phyloP scores from a whole-genome alignment of 495 filamentous ascomycete species.

The Bryoglossum gracile region DNA sequence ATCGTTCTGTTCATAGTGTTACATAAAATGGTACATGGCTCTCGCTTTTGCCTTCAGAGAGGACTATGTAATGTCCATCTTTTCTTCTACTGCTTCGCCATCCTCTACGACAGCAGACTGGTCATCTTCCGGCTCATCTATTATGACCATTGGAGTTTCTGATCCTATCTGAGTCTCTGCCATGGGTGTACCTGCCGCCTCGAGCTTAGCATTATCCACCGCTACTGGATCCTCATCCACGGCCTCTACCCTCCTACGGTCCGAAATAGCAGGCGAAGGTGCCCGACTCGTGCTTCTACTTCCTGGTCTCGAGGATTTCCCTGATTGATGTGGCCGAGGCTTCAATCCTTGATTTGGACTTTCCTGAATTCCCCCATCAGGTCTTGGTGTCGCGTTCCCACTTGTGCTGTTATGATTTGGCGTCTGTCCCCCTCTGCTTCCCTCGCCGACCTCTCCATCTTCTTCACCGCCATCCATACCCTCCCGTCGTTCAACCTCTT shows the following conservation, averaged over 20 bases:
- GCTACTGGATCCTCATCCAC: conserved; percentile 45
- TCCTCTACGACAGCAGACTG: conserved; percentile 1
- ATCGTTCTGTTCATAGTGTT: conserved; percentile 23
- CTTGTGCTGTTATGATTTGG: conserved; percentile 40
- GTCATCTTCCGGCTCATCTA: conserved; percentile 39
- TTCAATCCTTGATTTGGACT: conserved; percentile 21
- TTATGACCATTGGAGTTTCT: conserved; percentile 38
- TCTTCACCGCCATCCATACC: conserved; percentile 80
- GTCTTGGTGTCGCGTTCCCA: conserved; percentile 59
- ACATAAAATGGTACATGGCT: conserved; percentile 16
- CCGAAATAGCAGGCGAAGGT: conserved; percentile 24
- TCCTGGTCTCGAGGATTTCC: conserved; percentile 19
- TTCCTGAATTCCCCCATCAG: conserved; percentile 32
- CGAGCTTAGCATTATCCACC: conserved; percentile 14
- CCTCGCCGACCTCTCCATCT: conserved; percentile 48
- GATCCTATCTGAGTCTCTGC: conserved; percentile 35
- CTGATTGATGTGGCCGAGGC: conserved; percentile 13
- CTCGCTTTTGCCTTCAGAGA: neutral
- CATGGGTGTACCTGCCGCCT: conserved; percentile 24
- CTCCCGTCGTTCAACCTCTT: conserved; percentile 66
- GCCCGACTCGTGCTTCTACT: conserved; percentile 23
- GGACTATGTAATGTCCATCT: conserved; percentile 58
- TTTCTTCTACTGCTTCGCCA: conserved; percentile 37
- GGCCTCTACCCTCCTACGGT: conserved; percentile 40
- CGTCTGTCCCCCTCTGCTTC: conserved; percentile 36